Evolutionary conservation across 306 rosid genomes (phyloP).

Genomic region (Casuarina glauca): DNA sequence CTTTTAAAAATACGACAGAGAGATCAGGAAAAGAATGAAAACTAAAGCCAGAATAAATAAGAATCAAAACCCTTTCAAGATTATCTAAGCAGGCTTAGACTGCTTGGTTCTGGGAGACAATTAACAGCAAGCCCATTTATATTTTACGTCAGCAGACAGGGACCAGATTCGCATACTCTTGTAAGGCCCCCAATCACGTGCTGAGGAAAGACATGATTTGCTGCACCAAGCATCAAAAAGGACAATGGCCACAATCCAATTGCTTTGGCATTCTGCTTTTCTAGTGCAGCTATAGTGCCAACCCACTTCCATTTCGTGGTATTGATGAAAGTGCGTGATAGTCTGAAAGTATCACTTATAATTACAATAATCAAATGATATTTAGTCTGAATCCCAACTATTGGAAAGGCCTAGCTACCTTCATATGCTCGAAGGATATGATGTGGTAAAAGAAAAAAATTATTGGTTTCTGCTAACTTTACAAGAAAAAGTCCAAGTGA

Average conservation of each 20-base stretch:
- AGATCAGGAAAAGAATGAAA: slow-evolving; percentile 8
- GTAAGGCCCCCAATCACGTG: slow-evolving; percentile 56
- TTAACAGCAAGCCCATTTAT: too few species aligned
- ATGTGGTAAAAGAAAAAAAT: slow-evolving; percentile 27
- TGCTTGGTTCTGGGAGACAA: slow-evolving; percentile 2
- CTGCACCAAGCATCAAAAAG: slow-evolving; percentile 34
- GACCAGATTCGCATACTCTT: slow-evolving; percentile 2
- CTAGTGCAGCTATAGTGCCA: slow-evolving; percentile 28
- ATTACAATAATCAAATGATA: background rate
- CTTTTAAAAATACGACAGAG: slow-evolving; percentile 20
- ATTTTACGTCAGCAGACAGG: background rate
- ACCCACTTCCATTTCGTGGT: slow-evolving; percentile 28
- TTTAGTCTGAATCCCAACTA: background rate
- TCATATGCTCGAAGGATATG: slow-evolving; percentile 38
- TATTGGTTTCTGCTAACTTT: slow-evolving; percentile 11
- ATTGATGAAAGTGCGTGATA: slow-evolving; percentile 9
- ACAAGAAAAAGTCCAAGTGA: slow-evolving; percentile 6
- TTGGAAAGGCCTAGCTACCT: slow-evolving; percentile 2
- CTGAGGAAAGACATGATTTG: slow-evolving; percentile 27
- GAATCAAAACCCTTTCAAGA: slow-evolving; percentile 1
- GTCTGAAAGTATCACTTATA: background rate
- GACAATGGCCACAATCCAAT: slow-evolving; percentile 31
- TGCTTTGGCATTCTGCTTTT: slow-evolving; percentile 30
- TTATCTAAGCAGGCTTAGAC: background rate
- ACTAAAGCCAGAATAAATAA: slow-evolving; percentile 25